Conservation (phyloP, 371 early-diverging fungal genomes). For the Rhizopus stolonifer region DNA sequence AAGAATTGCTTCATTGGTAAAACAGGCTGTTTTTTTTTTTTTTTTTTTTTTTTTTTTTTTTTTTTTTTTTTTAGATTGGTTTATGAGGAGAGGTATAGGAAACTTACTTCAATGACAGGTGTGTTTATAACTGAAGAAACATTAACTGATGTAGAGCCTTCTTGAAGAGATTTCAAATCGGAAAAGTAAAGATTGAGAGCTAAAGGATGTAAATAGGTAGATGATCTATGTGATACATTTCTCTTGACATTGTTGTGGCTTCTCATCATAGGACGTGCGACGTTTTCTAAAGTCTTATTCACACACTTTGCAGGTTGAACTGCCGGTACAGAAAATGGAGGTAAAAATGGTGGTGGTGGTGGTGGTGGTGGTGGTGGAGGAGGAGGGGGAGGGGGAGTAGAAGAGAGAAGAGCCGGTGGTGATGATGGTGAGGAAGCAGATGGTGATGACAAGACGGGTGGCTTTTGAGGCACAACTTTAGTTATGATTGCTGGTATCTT, state of each 20-base stretch:
- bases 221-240: conserved; percentile 23
- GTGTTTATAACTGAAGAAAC: neutral
- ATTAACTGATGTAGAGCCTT: conserved; percentile 19
- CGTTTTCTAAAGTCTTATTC: neutral
- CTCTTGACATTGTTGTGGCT: conserved; percentile 8
- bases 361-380: conserved; percentile 39
- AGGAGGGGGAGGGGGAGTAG: conserved; percentile 24
- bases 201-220: conserved; percentile 45
- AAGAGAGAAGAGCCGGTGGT: conserved; percentile 30
- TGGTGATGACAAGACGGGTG: too few relatives aligned
- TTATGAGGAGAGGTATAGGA: neutral
- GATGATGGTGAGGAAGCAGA: conserved; percentile 8
- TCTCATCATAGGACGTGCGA: conserved; percentile 2
- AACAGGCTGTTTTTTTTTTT: neutral
- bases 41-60: neutral
- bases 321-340: too few relatives aligned
- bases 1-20: conserved; percentile 51
- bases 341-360: conserved; percentile 16
- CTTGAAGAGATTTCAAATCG: conserved; percentile 40
- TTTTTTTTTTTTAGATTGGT: neutral
- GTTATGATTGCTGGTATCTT: neutral
- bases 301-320: neutral
- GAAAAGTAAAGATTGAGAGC: conserved; percentile 45
- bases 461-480: neutral
- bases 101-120: neutral